A percentile compares a stretch with the other conserved stretches of the same genome.
phyloP scores from a whole-genome alignment of 192 early-diverging fungal genomes.

The Coemansia reversa region DNA sequence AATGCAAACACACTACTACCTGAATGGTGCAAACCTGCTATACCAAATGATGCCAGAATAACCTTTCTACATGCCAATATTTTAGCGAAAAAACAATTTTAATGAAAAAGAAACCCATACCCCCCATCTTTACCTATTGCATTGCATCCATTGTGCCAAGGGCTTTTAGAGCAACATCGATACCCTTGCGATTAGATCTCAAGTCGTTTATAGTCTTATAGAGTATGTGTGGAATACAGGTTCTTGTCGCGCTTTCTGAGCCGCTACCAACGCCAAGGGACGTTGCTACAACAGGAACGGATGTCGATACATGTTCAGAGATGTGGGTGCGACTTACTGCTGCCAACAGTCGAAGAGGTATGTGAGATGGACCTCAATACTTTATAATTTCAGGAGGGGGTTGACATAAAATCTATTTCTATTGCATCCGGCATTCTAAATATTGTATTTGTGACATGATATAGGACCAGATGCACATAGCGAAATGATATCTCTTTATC shows the following conservation, averaged over 20 bases:
- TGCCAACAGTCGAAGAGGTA: slow-evolving; percentile 39
- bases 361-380: not conserved
- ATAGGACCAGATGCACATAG: slow-evolving; percentile 36
- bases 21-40: too few species aligned
- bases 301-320: not conserved
- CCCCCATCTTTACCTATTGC: not conserved
- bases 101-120: not conserved
- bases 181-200: not conserved
- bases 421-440: not conserved
- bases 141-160: too few species aligned
- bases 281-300: too few species aligned
- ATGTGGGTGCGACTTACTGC: slow-evolving; percentile 22
- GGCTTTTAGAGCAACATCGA: too few species aligned
- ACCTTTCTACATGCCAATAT: too few species aligned
- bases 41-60: too few species aligned
- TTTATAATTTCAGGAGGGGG: not conserved
- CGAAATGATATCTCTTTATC: not conserved
- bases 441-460: too few species aligned
- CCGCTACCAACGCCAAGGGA: not conserved
- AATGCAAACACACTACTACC: too few species aligned
- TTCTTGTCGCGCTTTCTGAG: slow-evolving; percentile 14
- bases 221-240: slow-evolving; percentile 43
- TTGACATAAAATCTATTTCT: not conserved
- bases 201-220: not conserved
- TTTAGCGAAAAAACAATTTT: too few species aligned